Evolutionary conservation across 2,329 filamentous ascomycete species (phyloP), one percentile per base, ranked within the genome.

Genomic region (Pseudocercospora musae): DNA sequence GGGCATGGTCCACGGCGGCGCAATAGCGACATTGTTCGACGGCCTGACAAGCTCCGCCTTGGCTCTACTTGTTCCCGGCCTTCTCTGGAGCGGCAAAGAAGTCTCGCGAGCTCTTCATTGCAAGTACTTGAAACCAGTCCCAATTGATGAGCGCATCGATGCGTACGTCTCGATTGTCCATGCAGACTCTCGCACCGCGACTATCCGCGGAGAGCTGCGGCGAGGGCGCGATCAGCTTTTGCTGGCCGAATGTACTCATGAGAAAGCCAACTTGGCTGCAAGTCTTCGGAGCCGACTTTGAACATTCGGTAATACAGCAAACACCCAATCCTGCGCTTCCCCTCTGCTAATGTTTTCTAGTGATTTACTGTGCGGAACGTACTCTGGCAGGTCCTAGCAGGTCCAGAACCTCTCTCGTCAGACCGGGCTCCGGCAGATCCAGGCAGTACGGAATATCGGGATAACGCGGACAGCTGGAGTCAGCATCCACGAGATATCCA

Each of bases 131-230:
- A 70, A 78, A 10, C 79, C 78, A 7, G 75, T 77, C 20, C 68
- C 72, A 4, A 69, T 77, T 55, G 79, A 78, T 1, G 66, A 76
- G 54, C 73, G 73, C 57, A 59, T 80, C 11, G 68, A 71, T 23
- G 70, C 80, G 25, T 77, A 79, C 65, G 76, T 76, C 62, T 74
- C 78, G 68, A 74, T 80, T 4, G 74, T 80, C 50, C 73, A 78
- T 68, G 67, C 78, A 42, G 79, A 79, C 9, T 77, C 76, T 69
- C 71, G 71, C 13, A 67, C 79, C 63, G 78, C 75, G 1, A 67
- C 76, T 2, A 69, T 75, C 9, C 74, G 69, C 60, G 79, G 77
- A 0, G 69, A 73, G n/a, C 78, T 82, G 62, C 74, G 72, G 64
- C 68, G 70, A 58, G 69, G 73, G 57, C 70, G 70, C 4, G 70